phyloP scores from a whole-genome alignment of 441 rosid genomes.

The Mallotus japonicus region DNA sequence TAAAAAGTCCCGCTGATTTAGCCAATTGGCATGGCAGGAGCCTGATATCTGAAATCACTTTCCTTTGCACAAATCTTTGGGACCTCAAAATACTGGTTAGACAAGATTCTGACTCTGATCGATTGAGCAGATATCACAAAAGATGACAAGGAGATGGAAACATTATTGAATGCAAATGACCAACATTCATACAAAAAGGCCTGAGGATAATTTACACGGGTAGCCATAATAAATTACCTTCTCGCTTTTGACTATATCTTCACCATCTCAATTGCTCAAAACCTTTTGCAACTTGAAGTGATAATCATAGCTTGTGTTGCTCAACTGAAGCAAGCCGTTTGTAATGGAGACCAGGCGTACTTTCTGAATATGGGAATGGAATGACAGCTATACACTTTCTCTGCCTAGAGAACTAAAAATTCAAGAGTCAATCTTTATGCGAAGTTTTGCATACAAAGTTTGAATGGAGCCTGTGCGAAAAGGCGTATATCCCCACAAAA shows the following conservation, averaged over 20 bases:
- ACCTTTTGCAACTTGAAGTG: neutral
- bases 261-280: neutral
- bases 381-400: neutral
- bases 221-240: neutral
- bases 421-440: too few relatives aligned
- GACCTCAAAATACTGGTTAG: neutral
- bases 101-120: neutral
- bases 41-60: neutral
- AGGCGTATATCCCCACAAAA: neutral
- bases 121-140: neutral
- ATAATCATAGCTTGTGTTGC: neutral
- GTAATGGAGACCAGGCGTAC: neutral
- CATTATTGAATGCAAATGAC: neutral
- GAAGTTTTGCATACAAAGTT: too few relatives aligned
- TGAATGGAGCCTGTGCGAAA: too few relatives aligned
- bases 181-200: neutral
- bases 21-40: neutral
- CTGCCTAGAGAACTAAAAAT: neutral
- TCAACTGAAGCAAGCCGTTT: neutral
- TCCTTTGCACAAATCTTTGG: neutral
- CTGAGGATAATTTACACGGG: neutral
- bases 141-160: neutral
- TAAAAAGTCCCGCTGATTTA: neutral
- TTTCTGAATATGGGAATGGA: neutral
- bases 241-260: neutral